phyloP scores from a whole-genome alignment of 495 filamentous ascomycete genomes.

The Xylaria cubensis region DNA sequence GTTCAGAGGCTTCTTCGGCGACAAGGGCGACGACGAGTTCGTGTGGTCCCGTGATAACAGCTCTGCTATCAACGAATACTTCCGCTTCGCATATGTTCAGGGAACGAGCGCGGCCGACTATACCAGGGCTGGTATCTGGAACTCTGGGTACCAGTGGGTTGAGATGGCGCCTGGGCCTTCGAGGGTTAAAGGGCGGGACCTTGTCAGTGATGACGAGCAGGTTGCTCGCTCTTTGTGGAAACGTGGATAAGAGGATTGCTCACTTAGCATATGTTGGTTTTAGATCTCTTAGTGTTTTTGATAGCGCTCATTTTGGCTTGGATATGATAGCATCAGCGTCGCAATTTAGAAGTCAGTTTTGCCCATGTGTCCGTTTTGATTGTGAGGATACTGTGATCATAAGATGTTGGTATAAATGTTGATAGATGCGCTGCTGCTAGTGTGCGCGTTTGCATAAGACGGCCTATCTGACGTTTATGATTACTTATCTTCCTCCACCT shows the following conservation, averaged over 20 bases:
- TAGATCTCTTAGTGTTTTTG: not conserved
- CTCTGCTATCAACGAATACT: conserved; percentile 68
- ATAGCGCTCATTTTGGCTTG: not conserved
- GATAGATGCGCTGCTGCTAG: not conserved
- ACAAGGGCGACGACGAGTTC: conserved; percentile 54
- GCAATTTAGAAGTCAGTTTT: not conserved
- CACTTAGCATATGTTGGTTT: not conserved
- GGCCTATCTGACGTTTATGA: no score
- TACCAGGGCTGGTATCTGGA: conserved; percentile 82
- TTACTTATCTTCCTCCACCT: not conserved
- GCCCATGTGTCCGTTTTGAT: no score
- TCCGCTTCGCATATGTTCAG: conserved; percentile 81
- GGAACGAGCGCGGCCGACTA: conserved; percentile 76
- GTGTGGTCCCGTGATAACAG: conserved; percentile 55
- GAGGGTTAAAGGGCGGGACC: conserved; percentile 40
- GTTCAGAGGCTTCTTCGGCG: conserved; percentile 64
- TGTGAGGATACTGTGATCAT: not conserved
- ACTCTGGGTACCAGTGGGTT: conserved; percentile 70
- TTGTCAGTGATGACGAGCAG: conserved; percentile 27
- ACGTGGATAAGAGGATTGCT: not conserved
- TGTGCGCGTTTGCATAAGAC: not conserved
- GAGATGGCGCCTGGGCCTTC: conserved; percentile 58
- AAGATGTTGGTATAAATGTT: not conserved
- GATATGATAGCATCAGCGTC: not conserved
- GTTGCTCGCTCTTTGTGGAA: conserved; percentile 31